A percentile compares a stretch with the other conserved stretches of the same genome.
Evolutionary conservation across 768 basidiomycete species (phyloP).

Genomic region (Lactarius tabidus): DNA sequence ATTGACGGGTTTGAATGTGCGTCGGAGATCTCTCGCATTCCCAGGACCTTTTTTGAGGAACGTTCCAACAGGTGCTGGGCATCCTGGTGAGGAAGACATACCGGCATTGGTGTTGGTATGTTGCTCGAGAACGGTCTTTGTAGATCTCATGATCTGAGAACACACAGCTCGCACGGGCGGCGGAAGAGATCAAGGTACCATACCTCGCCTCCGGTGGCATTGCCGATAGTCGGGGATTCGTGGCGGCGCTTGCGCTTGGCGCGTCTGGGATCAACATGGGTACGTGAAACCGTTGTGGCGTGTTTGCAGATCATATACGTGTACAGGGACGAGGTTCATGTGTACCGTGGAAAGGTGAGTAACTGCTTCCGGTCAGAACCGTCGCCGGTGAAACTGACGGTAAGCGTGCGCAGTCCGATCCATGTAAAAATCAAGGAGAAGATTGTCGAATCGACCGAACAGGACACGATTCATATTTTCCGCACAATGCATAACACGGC

Average conservation of each 20-base stretch:
- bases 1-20: constrained; percentile 91
- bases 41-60: neutral
- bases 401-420: constrained; percentile 53
- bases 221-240: constrained; percentile 81
- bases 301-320: neutral
- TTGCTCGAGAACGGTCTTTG: neutral
- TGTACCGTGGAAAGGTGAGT: constrained; percentile 76
- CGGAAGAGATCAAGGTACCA: constrained; percentile 76
- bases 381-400: neutral
- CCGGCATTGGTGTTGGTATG: constrained; percentile 77
- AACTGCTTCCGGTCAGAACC: neutral
- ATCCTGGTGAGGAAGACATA: constrained; percentile 93
- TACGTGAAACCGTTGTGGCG: constrained; percentile 22
- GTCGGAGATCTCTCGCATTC: constrained; percentile 23
- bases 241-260: constrained; percentile 75
- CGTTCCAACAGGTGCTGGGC: constrained; percentile 69
- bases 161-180: constrained; percentile 78
- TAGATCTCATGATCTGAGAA: neutral
- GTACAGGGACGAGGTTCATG: constrained; percentile 77
- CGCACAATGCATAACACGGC: constrained; percentile 80
- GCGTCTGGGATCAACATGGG: constrained; percentile 88
- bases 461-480: constrained; percentile 87
- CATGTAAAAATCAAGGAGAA: constrained; percentile 88
- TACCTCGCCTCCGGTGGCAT: constrained; percentile 91
- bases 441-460: constrained; percentile 79